Evolutionary conservation across 2,329 filamentous ascomycete species (phyloP).

Genomic region (Pestalotiopsis fici): DNA sequence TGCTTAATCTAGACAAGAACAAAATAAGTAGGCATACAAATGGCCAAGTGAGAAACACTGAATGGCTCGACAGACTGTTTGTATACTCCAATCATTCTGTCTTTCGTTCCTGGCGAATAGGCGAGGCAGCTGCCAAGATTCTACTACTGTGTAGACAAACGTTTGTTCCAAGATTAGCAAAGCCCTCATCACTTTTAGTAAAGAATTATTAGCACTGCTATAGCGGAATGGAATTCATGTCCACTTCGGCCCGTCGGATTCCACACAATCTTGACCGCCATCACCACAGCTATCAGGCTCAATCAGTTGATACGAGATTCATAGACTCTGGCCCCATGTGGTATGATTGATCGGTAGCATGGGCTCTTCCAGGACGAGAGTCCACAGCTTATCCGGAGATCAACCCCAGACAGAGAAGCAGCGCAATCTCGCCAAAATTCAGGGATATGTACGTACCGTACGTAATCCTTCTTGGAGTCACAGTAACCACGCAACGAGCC

Average conservation of each 20-base stretch:
- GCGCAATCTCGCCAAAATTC: not conserved
- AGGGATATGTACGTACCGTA: not conserved
- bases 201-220: not conserved
- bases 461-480: not conserved
- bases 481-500: not conserved
- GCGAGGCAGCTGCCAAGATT: too few relatives aligned
- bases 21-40: not conserved
- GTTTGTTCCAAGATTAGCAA: not conserved
- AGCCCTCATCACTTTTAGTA: not conserved
- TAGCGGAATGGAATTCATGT: not conserved
- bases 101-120: too few relatives aligned
- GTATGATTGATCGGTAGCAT: not conserved
- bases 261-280: not conserved
- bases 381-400: slow-evolving; percentile 3
- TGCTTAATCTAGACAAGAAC: not conserved
- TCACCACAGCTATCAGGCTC: not conserved
- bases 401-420: not conserved
- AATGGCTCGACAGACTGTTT: too few relatives aligned
- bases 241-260: not conserved
- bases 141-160: too few relatives aligned
- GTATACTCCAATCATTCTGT: too few relatives aligned
- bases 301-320: not conserved
- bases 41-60: too few relatives aligned
- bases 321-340: not conserved
- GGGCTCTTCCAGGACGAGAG: not conserved